phyloP scores from a whole-genome alignment of 2,329 filamentous ascomycete species.

The Zymoseptoria pseudotritici region DNA sequence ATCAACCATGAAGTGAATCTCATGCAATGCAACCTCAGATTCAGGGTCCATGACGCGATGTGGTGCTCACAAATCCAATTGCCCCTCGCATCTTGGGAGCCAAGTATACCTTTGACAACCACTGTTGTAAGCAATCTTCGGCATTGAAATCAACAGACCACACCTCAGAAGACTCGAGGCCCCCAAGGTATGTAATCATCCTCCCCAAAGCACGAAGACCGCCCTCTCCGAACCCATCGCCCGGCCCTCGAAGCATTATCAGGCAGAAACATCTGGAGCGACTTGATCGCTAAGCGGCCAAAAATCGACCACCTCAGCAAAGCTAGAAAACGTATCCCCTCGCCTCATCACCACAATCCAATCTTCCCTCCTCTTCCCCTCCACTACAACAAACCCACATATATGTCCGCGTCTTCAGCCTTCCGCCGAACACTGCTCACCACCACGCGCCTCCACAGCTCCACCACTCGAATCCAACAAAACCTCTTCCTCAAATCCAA shows the following conservation, averaged over 20 bases:
- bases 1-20: too few relatives aligned
- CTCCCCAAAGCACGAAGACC: not conserved
- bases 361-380: not conserved
- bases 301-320: not conserved
- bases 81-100: not conserved
- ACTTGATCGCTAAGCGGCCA: not conserved
- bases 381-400: not conserved
- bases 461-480: constrained; percentile 14
- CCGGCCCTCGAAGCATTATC: not conserved
- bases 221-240: not conserved
- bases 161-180: not conserved
- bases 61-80: not conserved
- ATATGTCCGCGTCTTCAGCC: constrained; percentile 32
- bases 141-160: not conserved
- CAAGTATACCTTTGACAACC: too few relatives aligned
- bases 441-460: constrained; percentile 16
- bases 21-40: too few relatives aligned
- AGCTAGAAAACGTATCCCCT: not conserved
- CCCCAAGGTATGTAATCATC: not conserved
- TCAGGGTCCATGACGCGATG: not conserved
- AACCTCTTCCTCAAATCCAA: constrained; percentile 13
- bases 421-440: constrained; percentile 38
- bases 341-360: not conserved
- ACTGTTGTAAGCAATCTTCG: not conserved
- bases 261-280: not conserved